Percentiles rank a stretch among this genome's conserved stretches.
phyloP scores from a whole-genome alignment of 2,329 filamentous ascomycete genomes.

The Neofusicoccum laricinum region DNA sequence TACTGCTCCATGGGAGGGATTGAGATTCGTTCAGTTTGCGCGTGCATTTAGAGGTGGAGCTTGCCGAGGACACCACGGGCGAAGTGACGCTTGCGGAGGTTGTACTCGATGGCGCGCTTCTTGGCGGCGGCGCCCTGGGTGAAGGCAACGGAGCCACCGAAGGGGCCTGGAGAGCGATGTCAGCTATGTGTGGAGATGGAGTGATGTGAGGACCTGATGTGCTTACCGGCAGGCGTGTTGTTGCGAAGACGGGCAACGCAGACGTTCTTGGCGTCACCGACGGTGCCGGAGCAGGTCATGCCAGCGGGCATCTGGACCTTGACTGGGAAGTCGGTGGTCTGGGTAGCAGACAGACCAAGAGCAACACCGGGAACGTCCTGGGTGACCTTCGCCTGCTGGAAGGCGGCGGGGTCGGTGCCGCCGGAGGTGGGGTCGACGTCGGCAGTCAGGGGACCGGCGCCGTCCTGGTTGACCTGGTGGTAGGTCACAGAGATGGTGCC shows the following conservation, averaged over 20 bases:
- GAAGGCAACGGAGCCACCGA: constrained; percentile 65
- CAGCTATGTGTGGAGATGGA: not conserved
- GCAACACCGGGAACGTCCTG: constrained; percentile 60
- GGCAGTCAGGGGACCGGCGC: constrained; percentile 62
- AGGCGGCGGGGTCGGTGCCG: constrained; percentile 59
- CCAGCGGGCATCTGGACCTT: constrained; percentile 64
- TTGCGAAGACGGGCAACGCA: constrained; percentile 66
- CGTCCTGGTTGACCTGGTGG: constrained; percentile 69
- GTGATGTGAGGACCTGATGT: not conserved
- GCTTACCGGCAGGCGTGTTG: constrained; percentile 47
- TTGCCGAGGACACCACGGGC: constrained; percentile 34
- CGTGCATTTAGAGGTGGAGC: constrained; percentile 22
- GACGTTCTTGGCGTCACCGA: constrained; percentile 59
- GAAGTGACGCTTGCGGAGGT: constrained; percentile 37
- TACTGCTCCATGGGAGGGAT: not conserved
- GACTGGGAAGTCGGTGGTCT: constrained; percentile 63
- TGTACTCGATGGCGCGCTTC: constrained; percentile 62
- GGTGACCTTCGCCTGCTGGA: constrained; percentile 58
- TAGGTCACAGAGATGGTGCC: constrained; percentile 63
- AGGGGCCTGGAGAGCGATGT: constrained; percentile 49
- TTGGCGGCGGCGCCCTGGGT: constrained; percentile 57
- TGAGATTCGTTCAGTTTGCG: not conserved
- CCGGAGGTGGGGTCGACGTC: constrained; percentile 62
- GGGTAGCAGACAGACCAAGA: constrained; percentile 59
- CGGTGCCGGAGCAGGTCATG: constrained; percentile 63